These are phyloP conservation scores for Bidens hawaiensis DNA, from an alignment of 140 eudicot species.

Conservation along the genomic window DNA sequence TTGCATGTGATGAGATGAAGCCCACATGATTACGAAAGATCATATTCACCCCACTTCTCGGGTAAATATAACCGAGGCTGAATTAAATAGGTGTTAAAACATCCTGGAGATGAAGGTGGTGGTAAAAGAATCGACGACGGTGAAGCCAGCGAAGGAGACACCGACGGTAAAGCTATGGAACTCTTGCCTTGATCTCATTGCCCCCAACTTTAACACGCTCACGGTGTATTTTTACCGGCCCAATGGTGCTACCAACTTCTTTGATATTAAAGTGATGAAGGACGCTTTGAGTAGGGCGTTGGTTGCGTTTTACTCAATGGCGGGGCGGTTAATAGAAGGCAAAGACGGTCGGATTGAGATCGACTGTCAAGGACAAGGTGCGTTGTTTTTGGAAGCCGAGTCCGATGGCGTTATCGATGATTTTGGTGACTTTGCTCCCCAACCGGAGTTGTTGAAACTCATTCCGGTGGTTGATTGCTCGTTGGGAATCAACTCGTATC, in stretches of 20 bases:
- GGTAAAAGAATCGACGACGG: not conserved
- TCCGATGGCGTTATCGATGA: not conserved
- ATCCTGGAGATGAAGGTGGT: not conserved
- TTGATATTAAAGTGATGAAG: not conserved
- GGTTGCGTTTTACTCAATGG: not conserved
- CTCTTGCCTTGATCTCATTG: not conserved
- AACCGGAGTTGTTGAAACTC: not conserved
- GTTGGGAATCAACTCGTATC: not conserved
- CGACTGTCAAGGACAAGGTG: not conserved
- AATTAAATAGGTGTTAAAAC: too few relatives aligned
- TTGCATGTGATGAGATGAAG: too few relatives aligned
- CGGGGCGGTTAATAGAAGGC: not conserved
- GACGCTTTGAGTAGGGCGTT: not conserved
- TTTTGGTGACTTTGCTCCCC: not conserved
- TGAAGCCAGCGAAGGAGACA: not conserved
- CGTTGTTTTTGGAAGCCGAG: not conserved
- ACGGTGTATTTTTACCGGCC: not conserved
- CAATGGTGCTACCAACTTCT: not conserved
- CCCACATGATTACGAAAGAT: too few relatives aligned
- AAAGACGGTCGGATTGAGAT: not conserved
- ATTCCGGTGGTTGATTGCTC: not conserved
- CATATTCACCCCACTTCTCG: too few relatives aligned
- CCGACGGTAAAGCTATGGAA: not conserved
- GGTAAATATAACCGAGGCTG: too few relatives aligned
- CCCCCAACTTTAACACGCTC: not conserved